phyloP scores from a whole-genome alignment of 768 basidiomycete genomes.

The Gymnopilus dilepis region DNA sequence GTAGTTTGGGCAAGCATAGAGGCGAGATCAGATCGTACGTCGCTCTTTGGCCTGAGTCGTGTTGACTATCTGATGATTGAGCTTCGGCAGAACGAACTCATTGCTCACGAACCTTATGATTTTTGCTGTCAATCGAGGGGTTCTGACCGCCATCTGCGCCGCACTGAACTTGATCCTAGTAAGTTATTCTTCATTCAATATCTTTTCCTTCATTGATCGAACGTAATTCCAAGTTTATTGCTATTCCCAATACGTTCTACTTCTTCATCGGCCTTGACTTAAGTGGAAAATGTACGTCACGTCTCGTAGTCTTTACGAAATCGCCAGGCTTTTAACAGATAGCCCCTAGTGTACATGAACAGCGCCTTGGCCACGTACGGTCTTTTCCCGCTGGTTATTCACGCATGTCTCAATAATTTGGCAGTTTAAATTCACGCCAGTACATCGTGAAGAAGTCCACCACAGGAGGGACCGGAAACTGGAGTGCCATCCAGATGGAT shows the following conservation, averaged over 20 bases:
- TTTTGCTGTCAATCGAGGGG: background rate
- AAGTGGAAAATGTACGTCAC: conserved; percentile 26
- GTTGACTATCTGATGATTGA: background rate
- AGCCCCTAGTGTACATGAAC: conserved; percentile 19
- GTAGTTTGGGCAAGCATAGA: background rate
- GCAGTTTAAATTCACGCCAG: conserved; percentile 20
- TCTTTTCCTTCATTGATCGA: background rate
- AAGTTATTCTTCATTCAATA: background rate
- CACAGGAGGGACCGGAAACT: background rate
- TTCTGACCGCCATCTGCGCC: background rate
- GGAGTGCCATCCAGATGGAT: background rate
- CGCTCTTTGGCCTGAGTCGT: background rate
- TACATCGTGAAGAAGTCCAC: conserved; percentile 12
- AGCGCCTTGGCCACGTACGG: conserved; percentile 18
- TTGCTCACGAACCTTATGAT: background rate
- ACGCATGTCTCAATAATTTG: background rate
- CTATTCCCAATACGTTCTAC: conserved; percentile 25
- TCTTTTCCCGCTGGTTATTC: background rate
- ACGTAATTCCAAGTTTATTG: conserved; percentile 20
- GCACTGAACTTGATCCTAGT: conserved; percentile 15
- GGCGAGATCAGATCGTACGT: background rate
- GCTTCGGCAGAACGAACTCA: conserved; percentile 6
- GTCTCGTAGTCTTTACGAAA: background rate
- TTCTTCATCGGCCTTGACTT: conserved; percentile 28
- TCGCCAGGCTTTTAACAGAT: background rate